Evolutionary conservation across 331 rosid genomes (phyloP), one percentile per base, ranked within the genome.

Genomic region (Phaseolus coccineus): DNA sequence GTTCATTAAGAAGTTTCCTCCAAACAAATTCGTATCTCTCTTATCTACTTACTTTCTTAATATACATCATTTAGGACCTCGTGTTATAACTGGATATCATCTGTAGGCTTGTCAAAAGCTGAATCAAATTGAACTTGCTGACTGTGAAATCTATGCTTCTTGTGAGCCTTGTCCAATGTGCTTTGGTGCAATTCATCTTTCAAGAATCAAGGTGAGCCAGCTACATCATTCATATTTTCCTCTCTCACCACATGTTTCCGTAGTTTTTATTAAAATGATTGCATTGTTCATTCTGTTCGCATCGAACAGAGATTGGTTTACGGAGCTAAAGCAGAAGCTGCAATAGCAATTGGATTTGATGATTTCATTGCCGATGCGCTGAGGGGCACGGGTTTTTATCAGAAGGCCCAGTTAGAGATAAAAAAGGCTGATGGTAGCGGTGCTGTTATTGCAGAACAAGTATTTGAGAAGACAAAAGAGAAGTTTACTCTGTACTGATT

Each of bases 111-210:
- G 97, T 81, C 87, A 85, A 83, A 91, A 93, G 97, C 88, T 93
- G 35, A 88, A 88, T 52, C 88, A 83, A 80, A 87, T 88, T 62
- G 93, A 86, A 77, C 98, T 94, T 35, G 80, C 96, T 27, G 92
- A 89, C 71, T 94, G 96, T 39, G 98, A 94, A 80, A 92, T 94
- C 74, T 94, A 92, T 81, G 92, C 98, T 19, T 94, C 97, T 33
- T 94, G 98, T 67, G 98, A 94, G 86, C 96, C 98, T 75, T 94
- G 98, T 85, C 96, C 98, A 46, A 94, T 90, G 98, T 94, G 98
- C 85, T 94, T 94, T 35, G 97, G 97, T 16, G 98, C 98, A 16
- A 92, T 94, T 81, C 93, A 89, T 75, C 93, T 94, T 74, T 92
- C 97, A 69, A 88, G 96, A 83, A 81, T 92, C 39, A 93, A 93